Evolutionary conservation across 176 grass and related monocot genomes (phyloP), one percentile per base, ranked within the genome.

Genomic region (Ensete glaucum): DNA sequence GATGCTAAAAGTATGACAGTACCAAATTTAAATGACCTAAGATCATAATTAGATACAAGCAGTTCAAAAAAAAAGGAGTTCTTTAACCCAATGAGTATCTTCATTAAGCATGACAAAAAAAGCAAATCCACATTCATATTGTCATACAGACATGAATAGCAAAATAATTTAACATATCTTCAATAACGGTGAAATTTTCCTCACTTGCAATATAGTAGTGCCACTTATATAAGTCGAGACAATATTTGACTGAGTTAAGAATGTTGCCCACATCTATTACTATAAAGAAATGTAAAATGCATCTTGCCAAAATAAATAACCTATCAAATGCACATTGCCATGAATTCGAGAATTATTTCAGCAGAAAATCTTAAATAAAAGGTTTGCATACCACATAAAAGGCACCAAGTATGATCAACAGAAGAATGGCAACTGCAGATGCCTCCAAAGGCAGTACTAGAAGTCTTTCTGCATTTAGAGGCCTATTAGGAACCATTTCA

Each of bases 381-480:
- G 64, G 17, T 76, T 81, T 48, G 63, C 88, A 86, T 86, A 99
- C 96, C 68, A 99, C 96, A 81, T 99, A 99, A 82, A 99, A 89
- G 74, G 91, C 96, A 81, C 88, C 96, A 34, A 99, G 89, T 14
- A 83, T 52, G 7, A 99, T 89, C 59, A 99, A 81, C 69, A 95
- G 82, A 29, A 99, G 54, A 91, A 89, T 87, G 54, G 88, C 73
- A 63, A 99, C 71, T 25, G 90, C 73, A 56, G 96, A 99, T 71
- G 87, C 85, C 78, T 99, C 96, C 74, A 99, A 73, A 74, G 96
- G 88, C 17, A 99, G 74, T 26, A 89, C 83, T n/a, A 85, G 80
- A 77, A 90, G 96, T 75, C 77, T 87, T 71, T 87, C 94, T 85
- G 89, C 81, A 58, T 80, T 87, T 83, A 84, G 82, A 77, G 84